Conservation (phyloP, 768 basidiomycete species). For the Rhodotorula paludigena region DNA sequence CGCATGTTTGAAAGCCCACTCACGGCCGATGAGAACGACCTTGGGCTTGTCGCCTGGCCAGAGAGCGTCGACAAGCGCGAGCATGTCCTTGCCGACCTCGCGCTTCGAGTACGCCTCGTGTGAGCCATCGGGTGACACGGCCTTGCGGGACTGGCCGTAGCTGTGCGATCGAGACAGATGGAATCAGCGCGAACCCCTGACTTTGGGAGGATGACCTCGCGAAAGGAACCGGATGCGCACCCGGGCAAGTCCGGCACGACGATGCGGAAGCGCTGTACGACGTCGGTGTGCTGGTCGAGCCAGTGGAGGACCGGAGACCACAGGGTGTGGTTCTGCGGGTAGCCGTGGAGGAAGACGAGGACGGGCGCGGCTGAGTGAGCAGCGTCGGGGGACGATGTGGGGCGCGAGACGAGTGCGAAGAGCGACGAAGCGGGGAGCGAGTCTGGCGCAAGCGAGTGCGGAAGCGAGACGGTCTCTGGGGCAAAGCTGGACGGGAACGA, state of each 20-base stretch:
- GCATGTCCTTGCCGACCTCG: slow-evolving; percentile 45
- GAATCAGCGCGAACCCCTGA: not conserved
- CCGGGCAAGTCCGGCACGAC: slow-evolving; percentile 40
- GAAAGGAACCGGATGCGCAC: slow-evolving; percentile 21
- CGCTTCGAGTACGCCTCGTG: slow-evolving; percentile 46
- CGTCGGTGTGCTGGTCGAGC: not conserved
- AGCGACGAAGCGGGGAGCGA: not conserved
- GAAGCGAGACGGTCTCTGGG: not conserved
- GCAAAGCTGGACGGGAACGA: not conserved
- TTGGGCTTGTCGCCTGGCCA: not conserved
- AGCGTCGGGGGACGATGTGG: not conserved
- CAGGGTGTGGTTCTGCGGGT: slow-evolving; percentile 39
- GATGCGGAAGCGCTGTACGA: slow-evolving; percentile 14
- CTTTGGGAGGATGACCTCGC: not conserved
- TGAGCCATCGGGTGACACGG: not conserved
- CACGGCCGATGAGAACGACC: slow-evolving; percentile 1
- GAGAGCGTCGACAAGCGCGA: slow-evolving; percentile 43
- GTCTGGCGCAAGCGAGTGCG: not conserved
- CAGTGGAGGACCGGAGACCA: slow-evolving; percentile 31
- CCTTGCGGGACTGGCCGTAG: slow-evolving; percentile 13
- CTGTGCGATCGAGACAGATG: not conserved
- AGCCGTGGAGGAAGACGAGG: slow-evolving; percentile 40
- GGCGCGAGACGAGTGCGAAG: not conserved
- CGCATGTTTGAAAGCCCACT: too few species aligned
- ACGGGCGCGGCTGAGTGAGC: slow-evolving; percentile 1